These are phyloP conservation scores for Malus sylvestris DNA, from an alignment of 306 rosid species.

Conservation along the genomic window DNA sequence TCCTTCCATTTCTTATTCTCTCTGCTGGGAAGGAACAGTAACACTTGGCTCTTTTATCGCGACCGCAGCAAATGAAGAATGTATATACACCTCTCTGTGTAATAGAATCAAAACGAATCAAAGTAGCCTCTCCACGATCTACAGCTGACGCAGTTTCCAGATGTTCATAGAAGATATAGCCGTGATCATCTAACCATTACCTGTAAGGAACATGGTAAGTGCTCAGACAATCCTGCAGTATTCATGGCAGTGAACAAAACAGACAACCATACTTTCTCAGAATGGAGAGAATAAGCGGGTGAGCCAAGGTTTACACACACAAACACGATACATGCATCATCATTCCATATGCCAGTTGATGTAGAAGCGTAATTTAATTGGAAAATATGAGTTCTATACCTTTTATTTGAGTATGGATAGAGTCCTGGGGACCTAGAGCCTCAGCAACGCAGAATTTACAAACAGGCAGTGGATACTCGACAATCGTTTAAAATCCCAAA, in stretches of 20 bases:
- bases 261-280: not conserved
- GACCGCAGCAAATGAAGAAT: not conserved
- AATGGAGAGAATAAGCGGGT: not conserved
- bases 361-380: not conserved
- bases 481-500: not conserved
- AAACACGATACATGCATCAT: not conserved
- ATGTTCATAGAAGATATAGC: not conserved
- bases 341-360: not conserved
- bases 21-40: not conserved
- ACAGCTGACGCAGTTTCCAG: not conserved
- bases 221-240: not conserved
- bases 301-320: not conserved
- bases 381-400: not conserved
- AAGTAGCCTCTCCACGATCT: not conserved
- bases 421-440: conserved; percentile 16
- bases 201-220: not conserved
- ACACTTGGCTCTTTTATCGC: not conserved
- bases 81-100: conserved; percentile 6
- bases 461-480: not conserved
- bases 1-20: not conserved
- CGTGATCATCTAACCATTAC: not conserved
- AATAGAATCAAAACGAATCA: not conserved
- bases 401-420: not conserved
- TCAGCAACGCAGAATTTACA: not conserved
- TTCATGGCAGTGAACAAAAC: not conserved